Evolutionary conservation across 768 basidiomycete species (phyloP), one percentile per base, ranked within the genome.

Genomic region (Amanita phalloides): DNA sequence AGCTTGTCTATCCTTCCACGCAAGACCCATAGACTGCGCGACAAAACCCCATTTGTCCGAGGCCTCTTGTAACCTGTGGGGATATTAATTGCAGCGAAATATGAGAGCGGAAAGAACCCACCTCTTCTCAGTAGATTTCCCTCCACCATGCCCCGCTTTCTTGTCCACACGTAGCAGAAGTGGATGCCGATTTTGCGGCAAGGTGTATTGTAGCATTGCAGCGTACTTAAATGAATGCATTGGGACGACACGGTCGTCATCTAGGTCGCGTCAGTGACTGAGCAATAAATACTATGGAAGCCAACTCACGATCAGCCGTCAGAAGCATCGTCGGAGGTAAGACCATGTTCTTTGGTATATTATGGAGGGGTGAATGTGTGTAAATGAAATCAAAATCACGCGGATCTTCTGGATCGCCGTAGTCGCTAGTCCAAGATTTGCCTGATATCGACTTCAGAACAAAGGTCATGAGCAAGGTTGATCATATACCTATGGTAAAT

Each of bases 211-310:
- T 35, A 90, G 68, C n/a, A 80, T 79, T 13, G 90, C 90, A 0
- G 83, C 81, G 47, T 80, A 73, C 66, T 92, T 92, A 76, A 86
- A 90, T 7, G 87, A 86, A 65, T 90, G 90, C 62, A 88, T 69
- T 1, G 87, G 86, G 4, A 90, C 87, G n/a, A 91, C 89, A 32
- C 89, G 82, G 59, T 89, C 86, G 57, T 90, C 89, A 55, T 88
- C 86, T 88, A 58, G 10, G 30, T 20, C 36, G 37, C 28, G 21
- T 32, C 17, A 42, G 14, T 7, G 8, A 30, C 45, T 44, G 39
- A 13, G 36, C 9, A 20, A 43, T 20, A 28, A 8, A 55, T 37
- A 45, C 42, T 17, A 32, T 53, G 25, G 41, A 32, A 35, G 28
- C 47, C 28, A 39, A 74, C 85, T 56, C 63, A 90, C 85, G 86